Percentiles rank a stretch among this genome's conserved stretches.
Evolutionary conservation across 208 protist species (phyloP).

Genomic region (Herpetomonas tarakana): DNA sequence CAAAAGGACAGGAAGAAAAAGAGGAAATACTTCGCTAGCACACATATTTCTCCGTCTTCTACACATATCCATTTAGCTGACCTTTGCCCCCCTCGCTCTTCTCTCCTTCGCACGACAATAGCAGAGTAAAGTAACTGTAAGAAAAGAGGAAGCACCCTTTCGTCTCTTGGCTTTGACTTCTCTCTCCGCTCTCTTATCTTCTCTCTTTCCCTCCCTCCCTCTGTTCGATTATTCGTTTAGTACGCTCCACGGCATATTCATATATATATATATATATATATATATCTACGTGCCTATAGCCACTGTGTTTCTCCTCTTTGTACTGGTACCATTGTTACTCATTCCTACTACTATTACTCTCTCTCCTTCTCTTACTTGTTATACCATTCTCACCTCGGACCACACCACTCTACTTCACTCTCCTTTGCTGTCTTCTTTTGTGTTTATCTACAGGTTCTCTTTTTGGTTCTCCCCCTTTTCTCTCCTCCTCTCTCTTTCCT

Average conservation of each 20-base stretch:
- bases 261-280: background rate
- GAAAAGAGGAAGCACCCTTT: too few species aligned
- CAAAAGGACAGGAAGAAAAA: too few species aligned
- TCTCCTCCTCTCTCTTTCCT: conserved; percentile 7
- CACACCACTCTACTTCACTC: background rate
- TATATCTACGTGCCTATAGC: conserved; percentile 8
- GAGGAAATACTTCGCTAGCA: too few species aligned
- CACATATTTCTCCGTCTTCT: too few species aligned
- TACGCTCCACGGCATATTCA: background rate
- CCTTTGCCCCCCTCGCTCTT: too few species aligned
- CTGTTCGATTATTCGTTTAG: conserved; percentile 4
- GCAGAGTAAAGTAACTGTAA: too few species aligned
- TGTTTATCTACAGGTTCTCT: conserved; percentile 4
- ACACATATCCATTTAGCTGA: too few species aligned
- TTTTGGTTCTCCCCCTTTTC: conserved; percentile 8
- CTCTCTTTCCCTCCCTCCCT: background rate
- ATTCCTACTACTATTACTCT: conserved; percentile 3
- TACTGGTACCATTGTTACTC: background rate
- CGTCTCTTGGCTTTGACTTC: too few species aligned
- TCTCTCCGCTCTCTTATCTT: background rate
- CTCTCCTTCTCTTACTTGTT: conserved; percentile 1
- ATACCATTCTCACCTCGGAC: background rate
- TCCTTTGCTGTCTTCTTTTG: conserved; percentile 3
- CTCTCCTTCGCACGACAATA: too few species aligned
- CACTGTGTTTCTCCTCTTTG: too few species aligned